These are phyloP conservation scores for Begonia fuchsioides DNA, from an alignment of 306 rosid species.

Conservation along the genomic window DNA sequence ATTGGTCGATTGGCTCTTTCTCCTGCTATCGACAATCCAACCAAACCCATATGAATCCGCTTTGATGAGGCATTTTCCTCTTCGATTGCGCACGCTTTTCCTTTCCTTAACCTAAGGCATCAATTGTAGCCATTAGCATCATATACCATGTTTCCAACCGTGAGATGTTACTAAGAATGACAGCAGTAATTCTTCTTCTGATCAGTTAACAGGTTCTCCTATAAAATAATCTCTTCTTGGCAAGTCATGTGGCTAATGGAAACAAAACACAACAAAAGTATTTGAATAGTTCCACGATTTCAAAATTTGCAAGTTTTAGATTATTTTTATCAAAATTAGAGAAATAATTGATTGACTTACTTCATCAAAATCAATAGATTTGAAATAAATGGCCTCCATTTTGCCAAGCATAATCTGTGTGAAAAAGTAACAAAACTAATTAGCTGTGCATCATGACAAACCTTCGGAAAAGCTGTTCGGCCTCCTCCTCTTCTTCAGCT, in stretches of 20 bases:
- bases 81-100: conserved; percentile 78
- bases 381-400: too few species aligned
- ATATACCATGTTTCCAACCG: not conserved
- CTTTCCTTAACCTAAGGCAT: conserved; percentile 66
- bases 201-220: too few species aligned
- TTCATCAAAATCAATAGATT: too few species aligned
- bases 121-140: not conserved
- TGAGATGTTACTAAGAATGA: not conserved
- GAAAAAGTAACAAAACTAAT: too few species aligned
- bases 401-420: too few species aligned
- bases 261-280: too few species aligned
- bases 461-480: conserved; percentile 85
- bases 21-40: conserved; percentile 29
- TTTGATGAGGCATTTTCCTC: conserved; percentile 56
- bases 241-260: too few species aligned
- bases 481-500: conserved; percentile 76
- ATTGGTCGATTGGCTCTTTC: conserved; percentile 70
- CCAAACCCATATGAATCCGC: conserved; percentile 30
- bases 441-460: conserved; percentile 3
- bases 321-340: not conserved
- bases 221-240: too few species aligned
- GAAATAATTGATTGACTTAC: not conserved
- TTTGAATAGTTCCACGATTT: too few species aligned
- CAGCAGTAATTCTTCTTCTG: not conserved
- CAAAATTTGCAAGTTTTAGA: too few species aligned